phyloP scores from a whole-genome alignment of 345 rosid species.

The Cardamine occulta region DNA sequence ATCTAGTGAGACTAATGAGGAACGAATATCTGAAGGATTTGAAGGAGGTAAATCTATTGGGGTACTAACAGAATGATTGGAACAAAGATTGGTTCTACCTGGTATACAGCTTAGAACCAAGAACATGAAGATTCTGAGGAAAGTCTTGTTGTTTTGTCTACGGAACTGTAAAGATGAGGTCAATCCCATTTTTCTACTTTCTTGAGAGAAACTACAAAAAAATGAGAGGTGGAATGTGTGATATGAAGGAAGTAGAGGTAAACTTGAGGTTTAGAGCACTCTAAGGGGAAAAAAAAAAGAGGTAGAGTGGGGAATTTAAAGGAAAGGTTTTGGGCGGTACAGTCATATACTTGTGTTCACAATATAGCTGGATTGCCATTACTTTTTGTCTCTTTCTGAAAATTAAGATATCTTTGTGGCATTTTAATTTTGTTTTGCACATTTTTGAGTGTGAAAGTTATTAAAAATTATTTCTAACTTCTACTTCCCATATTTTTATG shows the following conservation, averaged over 20 bases:
- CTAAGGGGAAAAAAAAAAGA: slow-evolving; percentile 47
- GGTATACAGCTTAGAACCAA: slow-evolving; percentile 65
- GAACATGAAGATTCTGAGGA: slow-evolving; percentile 56
- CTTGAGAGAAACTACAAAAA: slow-evolving; percentile 39
- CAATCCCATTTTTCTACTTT: slow-evolving; percentile 56
- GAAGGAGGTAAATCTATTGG: slow-evolving; percentile 40
- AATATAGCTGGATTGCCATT: slow-evolving; percentile 34
- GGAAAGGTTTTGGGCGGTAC: slow-evolving; percentile 65
- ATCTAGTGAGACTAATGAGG: slow-evolving; percentile 50
- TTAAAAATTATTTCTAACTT: slow-evolving; percentile 41
- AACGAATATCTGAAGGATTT: slow-evolving; percentile 41
- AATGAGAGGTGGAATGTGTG: slow-evolving; percentile 23
- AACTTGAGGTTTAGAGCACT: slow-evolving; percentile 49
- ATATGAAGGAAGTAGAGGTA: slow-evolving; percentile 33
- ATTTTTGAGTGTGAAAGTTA: slow-evolving; percentile 40
- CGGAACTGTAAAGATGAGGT: slow-evolving; percentile 48
- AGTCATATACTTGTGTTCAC: slow-evolving; percentile 46
- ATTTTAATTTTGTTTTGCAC: slow-evolving; percentile 27
- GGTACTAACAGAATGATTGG: slow-evolving; percentile 48
- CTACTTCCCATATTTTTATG: slow-evolving; percentile 24
- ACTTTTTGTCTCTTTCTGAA: slow-evolving; percentile 41
- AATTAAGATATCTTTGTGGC: slow-evolving; percentile 37
- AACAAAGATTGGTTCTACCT: slow-evolving; percentile 54
- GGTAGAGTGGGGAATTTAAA: slow-evolving; percentile 66
- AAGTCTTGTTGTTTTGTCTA: slow-evolving; percentile 50